A percentile compares a stretch with the other conserved stretches of the same genome.
Evolutionary conservation across 305 asterid species (phyloP).

Genomic region (Fraxinus xanthoxyloides): DNA sequence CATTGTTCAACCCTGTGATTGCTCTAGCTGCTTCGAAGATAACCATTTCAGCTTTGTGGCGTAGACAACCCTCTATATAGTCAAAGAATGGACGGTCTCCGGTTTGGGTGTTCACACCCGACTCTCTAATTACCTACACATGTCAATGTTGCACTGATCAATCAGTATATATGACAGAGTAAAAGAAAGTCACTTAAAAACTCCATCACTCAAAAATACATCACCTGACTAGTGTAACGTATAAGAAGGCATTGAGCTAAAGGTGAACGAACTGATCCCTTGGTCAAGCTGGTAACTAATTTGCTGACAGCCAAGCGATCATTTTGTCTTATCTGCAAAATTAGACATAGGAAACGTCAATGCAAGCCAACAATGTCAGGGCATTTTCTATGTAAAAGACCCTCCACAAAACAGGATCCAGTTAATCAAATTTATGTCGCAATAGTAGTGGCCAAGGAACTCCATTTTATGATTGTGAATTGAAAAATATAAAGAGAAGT

Average conservation of each 20-base stretch:
- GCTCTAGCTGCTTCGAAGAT: constrained; percentile 96
- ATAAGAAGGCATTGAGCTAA: constrained; percentile 93
- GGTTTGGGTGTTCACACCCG: constrained; percentile 58
- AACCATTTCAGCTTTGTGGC: constrained; percentile 96
- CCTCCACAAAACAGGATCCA: not conserved
- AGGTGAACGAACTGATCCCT: constrained; percentile 87
- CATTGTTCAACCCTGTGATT: constrained; percentile 77
- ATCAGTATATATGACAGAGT: constrained; percentile 22
- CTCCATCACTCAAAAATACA: constrained; percentile 15
- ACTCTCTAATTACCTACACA: constrained; percentile 79
- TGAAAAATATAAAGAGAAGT: not conserved
- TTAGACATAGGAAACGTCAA: constrained; percentile 14
- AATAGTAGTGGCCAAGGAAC: not conserved
- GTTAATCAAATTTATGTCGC: constrained; percentile 1
- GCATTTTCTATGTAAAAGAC: constrained; percentile 5
- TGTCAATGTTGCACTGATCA: constrained; percentile 19
- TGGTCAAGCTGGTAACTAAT: constrained; percentile 84
- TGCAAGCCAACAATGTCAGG: constrained; percentile 12
- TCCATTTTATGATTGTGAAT: not conserved
- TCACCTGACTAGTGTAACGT: constrained; percentile 89
- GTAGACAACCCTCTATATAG: constrained; percentile 88
- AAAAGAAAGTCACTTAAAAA: constrained; percentile 18
- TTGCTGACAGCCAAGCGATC: constrained; percentile 94
- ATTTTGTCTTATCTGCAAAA: constrained; percentile 83
- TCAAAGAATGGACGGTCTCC: constrained; percentile 93